Conservation (phyloP, 106 monocot genomes). For the Hemerocallis citrina region DNA sequence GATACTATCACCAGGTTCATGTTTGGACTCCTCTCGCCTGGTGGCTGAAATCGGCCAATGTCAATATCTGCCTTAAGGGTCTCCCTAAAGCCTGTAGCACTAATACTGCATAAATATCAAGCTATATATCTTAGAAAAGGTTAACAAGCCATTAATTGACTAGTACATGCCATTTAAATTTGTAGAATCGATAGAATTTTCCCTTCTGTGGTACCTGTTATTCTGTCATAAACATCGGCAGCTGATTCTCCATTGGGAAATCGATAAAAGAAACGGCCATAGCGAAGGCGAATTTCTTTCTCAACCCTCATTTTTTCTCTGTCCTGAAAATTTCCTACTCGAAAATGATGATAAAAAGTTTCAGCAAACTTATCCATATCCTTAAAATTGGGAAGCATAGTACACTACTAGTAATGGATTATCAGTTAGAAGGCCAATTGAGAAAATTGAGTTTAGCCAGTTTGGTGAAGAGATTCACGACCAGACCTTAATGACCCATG, state of each 20-base stretch:
- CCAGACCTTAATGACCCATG: no score
- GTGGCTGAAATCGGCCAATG: constrained; percentile 90
- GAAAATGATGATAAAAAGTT: neutral
- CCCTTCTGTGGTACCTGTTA: constrained; percentile 47
- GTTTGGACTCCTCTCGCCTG: constrained; percentile 61
- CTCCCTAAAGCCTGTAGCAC: constrained; percentile 89
- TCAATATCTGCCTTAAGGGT: constrained; percentile 95
- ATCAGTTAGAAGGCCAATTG: neutral
- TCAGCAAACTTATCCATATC: neutral
- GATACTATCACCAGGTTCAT: constrained; percentile 92
- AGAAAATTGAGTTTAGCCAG: neutral
- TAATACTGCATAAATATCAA: constrained; percentile 66
- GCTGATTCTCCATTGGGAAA: constrained; percentile 99
- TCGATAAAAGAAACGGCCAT: constrained; percentile 95
- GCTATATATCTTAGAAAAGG: constrained; percentile 23
- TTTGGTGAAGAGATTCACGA: neutral
- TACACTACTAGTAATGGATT: neutral
- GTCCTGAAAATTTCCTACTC: constrained; percentile 89
- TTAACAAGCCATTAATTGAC: neutral
- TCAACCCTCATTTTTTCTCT: constrained; percentile 86
- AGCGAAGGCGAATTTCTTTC: constrained; percentile 64
- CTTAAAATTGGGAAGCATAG: neutral
- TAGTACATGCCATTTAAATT: no score
- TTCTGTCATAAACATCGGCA: constrained; percentile 95
- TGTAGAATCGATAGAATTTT: no score